Evolutionary conservation across 1,139 yeast species (phyloP), one percentile per base, ranked within the genome.

Genomic region (Blastobotrys raffinosifermentans): DNA sequence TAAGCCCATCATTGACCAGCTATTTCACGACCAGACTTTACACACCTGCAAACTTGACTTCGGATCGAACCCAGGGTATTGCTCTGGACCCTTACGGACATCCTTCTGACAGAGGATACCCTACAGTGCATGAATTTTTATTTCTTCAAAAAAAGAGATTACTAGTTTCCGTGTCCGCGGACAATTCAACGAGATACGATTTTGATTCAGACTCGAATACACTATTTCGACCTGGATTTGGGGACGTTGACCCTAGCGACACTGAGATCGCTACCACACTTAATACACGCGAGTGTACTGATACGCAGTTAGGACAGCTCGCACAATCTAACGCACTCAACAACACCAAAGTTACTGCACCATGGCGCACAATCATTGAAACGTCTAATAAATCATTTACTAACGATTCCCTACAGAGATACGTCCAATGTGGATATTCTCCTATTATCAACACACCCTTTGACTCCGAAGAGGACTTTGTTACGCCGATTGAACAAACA

Each of bases 341-440:
- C 23, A 30, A 36, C 29, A 16, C 26, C 14, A 29, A 40, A 2
- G 40, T 36, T 7, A 32, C 32, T 11, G 30, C 37, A 4, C 37
- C 47, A 3, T 45, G 47, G 48, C 29, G 37, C 10, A 38, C 43
- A 3, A 18, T 39, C 16, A n/a, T 36, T n/a, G 31, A 40, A 6
- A 37, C 38, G 8, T 15, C 17, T 7, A 34, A 34, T 19, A 21
- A 36, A 3, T 43, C 40, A 18, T 38, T 44, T 44, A 67, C 51
- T 59, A 62, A 5, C 54, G 52, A 27, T 7, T 41, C 40, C 4
- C 52, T 63, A 26, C 49, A 53, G 19, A 49, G 60, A 2, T 65
- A 66, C 31, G 55, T 78, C 1, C 47, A 59, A 16, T 71, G 80
- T 51, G 94, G 94, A 0, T 69, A 63, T 38, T 66, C 80, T 0